Evolutionary conservation across 2,329 filamentous ascomycete genomes (phyloP), one percentile per base, ranked within the genome.

Genomic region (Ceratocystis eucalypticola): DNA sequence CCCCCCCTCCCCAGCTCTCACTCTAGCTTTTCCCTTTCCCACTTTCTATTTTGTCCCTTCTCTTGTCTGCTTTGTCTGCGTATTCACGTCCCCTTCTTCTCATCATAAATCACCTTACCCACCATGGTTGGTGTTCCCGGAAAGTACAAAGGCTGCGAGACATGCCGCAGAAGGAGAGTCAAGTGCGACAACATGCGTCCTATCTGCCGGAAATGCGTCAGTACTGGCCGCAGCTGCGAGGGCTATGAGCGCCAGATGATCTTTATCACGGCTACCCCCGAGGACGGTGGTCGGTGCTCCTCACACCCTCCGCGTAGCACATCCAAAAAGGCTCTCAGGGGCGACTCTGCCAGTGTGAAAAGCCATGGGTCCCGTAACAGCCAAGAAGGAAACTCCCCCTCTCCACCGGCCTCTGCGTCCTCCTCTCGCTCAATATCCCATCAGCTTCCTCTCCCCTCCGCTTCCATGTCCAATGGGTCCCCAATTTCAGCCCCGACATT

Each of bases 131-230:
- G 83, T 65, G 83, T 86, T 67, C 79, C 82, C 46, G 83, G 83
- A 64, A 85, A 85, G 73, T 86, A 82, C 72, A 85, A 85, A 73
- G 83, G 83, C 46, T 86, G 83, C 74, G 83, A 84, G 73, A 85
- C 83, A 30, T 86, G 84, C 72, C 77, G 83, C 62, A 75, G 77
- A 33, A 76, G 83, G 64, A 78, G 84, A 72, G 83, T 85, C 68
- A 84, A 83, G 82, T 87, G 85, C 72, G 85, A 85, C 74, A 84
- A 85, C 69, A 79, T 82, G 67, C 79, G 80, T 3, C 85, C 85
- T 1, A 76, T 77, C 46, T 88, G 85, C 72, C 79, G 78, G 65
- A 86, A 85, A 71, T 88, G 85, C 72, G 75, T 78, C 66, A 77
- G 80, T 70, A 81, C 79, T 70, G 82, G 82, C 25, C 77, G 83